Evolutionary conservation across 805 yeast species (phyloP), one percentile per base, ranked within the genome.

Genomic region (Maudiozyma saulgeensis): DNA sequence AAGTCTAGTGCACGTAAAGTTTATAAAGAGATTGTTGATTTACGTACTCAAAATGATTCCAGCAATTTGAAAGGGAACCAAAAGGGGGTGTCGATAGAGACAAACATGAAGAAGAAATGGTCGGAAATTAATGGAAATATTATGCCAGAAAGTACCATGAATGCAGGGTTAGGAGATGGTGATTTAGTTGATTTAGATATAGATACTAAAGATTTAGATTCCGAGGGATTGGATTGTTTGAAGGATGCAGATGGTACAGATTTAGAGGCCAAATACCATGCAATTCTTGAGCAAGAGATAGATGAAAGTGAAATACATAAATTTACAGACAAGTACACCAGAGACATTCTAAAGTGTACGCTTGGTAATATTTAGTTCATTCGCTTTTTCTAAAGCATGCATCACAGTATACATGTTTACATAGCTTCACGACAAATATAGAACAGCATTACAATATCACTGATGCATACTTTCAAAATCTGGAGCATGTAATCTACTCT

Each of bases 141-240:
- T 4, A 67, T 74, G 53, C 60, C 68, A 0, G 61, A 76, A 52
- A 68, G 69, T 11, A 66, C 71, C 11, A 63, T 68, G 4, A 78
- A 76, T 48, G 70, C 77, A 51, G 82, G 81, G 0, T 53, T 77
- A 13, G 68, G 71, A 18, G 79, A 75, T 28, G 70, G 72, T 43
- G 81, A 78, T 52, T 54, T 73, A n/a, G 71, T 69, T 19, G 78
- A 74, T 50, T 54, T 72, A 21, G 69, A 68, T 43, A 49, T 62
- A 6, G 71, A 64, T 42, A 57, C 60, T 4, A 55, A 54, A 7
- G 68, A 64, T 48, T 63, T 56, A 39, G 71, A 64, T 43, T 56
- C 59, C 8, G 54, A 53, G 4, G 68, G 63, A 47, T 63, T 56
- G 39, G 32, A 26, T 12, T 48, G 49, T 28, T 39, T 58, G 16